Evolutionary conservation across 2,329 filamentous ascomycete genomes (phyloP), one percentile per base, ranked within the genome.

Genomic region (Achaetomium macrosporum): DNA sequence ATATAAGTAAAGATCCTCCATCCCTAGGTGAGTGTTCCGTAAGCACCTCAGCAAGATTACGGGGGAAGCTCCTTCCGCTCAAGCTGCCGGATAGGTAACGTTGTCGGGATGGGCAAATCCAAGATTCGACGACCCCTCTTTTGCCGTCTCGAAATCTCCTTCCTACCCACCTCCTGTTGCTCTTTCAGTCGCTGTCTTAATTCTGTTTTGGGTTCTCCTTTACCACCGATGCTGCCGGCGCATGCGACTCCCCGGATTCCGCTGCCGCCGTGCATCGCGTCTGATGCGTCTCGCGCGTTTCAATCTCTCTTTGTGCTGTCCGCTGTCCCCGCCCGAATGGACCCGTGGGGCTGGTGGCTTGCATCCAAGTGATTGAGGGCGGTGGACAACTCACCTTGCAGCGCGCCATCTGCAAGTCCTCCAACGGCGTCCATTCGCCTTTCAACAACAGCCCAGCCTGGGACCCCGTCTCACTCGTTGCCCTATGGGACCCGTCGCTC

Each of bases 301-400:
- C 54, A 20, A 44, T 30, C 25, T 15, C 7, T n/a, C 33, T 36
- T 5, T 36, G 8, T 7, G 8, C 31, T 43, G 31, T 16, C 41
- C 31, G 39, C 33, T 48, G 42, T 33, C 51, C 48, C 51, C 48
- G 40, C 44, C 56, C 39, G 55, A 42, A 53, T 55, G 58, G 57
- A 55, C 50, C 53, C 55, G 56, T 56, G 55, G 49, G 52, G 55
- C 53, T 40, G 39, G 56, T 48, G 51, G 53, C 51, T 46, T 59
- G 57, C 53, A 53, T 53, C 54, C 35, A 47, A 52, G 47, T 51
- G 61, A 61, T 56, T 61, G 63, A 60, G 55, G 60, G 63, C 57
- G 59, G 62, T 66, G 66, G 66, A 69, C 68, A 70, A 70, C 68
- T 69, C 67, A 70, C 64, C 67, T 64, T 68, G 68, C 68, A 69